Evolutionary conservation across 1,284 basidiomycete species (phyloP).

Genomic region (Ustilago lituana): DNA sequence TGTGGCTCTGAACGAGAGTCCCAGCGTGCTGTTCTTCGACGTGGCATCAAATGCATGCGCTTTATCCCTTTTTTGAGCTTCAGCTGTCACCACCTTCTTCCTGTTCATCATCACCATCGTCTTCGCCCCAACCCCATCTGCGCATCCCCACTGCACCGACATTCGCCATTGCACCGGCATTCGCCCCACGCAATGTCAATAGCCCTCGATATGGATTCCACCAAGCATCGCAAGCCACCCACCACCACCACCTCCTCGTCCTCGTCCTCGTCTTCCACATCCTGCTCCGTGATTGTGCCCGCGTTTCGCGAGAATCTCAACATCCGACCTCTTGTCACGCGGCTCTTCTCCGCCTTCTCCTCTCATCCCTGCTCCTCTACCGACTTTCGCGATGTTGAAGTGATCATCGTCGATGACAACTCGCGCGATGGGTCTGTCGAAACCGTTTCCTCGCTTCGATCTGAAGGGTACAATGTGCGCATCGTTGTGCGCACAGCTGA

Average conservation of each 20-base stretch:
- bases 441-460: slow-evolving; percentile 25
- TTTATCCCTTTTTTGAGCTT: no score
- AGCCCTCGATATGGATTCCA: slow-evolving; percentile 39
- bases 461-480: slow-evolving; percentile 69
- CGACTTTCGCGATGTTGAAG: slow-evolving; percentile 32
- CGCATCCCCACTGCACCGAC: no score
- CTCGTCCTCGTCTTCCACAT: slow-evolving; percentile 2
- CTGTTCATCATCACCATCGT: no score
- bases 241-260: slow-evolving; percentile 5
- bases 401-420: slow-evolving; percentile 50
- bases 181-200: slow-evolving; percentile 28
- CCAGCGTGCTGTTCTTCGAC: no score
- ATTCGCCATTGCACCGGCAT: not conserved
- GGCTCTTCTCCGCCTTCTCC: slow-evolving; percentile 64
- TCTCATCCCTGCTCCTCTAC: slow-evolving; percentile 11
- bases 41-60: no score
- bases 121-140: no score
- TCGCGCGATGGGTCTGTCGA: slow-evolving; percentile 43
- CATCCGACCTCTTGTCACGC: slow-evolving; percentile 69
- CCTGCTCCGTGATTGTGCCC: slow-evolving; percentile 53
- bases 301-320: slow-evolving; percentile 45
- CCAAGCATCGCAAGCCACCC: slow-evolving; percentile 26
- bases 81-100: no score
- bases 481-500: slow-evolving; percentile 70
- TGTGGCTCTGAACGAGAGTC: no score